Conservation (phyloP, 2,329 filamentous ascomycete genomes). For the Cylindrodendrum hubeiense region DNA sequence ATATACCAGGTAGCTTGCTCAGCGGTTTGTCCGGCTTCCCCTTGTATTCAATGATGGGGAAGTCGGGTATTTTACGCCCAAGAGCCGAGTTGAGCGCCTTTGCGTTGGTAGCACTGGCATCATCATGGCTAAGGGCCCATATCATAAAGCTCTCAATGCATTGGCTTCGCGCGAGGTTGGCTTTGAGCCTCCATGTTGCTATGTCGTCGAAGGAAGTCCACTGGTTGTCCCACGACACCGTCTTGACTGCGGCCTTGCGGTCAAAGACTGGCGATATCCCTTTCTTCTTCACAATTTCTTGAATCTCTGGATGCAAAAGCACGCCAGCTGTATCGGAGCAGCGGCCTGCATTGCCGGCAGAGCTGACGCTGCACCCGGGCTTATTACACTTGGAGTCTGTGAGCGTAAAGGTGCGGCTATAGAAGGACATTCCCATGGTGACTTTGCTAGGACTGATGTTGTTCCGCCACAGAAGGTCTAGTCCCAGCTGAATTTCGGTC, state of each 20-base stretch:
- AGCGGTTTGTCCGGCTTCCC: slow-evolving; percentile 22
- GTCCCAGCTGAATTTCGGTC: slow-evolving; percentile 15
- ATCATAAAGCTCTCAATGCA: slow-evolving; percentile 31
- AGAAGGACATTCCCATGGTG: slow-evolving; percentile 21
- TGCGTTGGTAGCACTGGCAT: neutral
- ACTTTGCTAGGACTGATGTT: slow-evolving; percentile 19
- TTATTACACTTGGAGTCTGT: neutral
- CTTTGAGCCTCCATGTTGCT: slow-evolving; percentile 18
- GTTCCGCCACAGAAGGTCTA: slow-evolving; percentile 31
- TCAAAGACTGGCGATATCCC: neutral
- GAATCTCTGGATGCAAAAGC: neutral
- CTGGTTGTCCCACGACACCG: neutral
- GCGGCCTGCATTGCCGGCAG: neutral
- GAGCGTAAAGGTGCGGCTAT: slow-evolving; percentile 30
- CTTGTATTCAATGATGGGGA: too few species aligned
- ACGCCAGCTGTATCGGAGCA: neutral
- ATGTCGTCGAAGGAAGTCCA: slow-evolving; percentile 29
- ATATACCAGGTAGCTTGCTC: neutral
- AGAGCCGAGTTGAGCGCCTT: neutral
- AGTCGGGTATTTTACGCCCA: slow-evolving; percentile 11
- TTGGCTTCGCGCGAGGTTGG: neutral
- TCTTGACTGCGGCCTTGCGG: slow-evolving; percentile 13
- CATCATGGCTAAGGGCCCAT: slow-evolving; percentile 18
- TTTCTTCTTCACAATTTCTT: slow-evolving; percentile 6
- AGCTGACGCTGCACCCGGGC: slow-evolving; percentile 20